A percentile compares a stretch with the other conserved stretches of the same genome.
Conservation (phyloP, 768 basidiomycete genomes). For the Tulasnella sp. region DNA sequence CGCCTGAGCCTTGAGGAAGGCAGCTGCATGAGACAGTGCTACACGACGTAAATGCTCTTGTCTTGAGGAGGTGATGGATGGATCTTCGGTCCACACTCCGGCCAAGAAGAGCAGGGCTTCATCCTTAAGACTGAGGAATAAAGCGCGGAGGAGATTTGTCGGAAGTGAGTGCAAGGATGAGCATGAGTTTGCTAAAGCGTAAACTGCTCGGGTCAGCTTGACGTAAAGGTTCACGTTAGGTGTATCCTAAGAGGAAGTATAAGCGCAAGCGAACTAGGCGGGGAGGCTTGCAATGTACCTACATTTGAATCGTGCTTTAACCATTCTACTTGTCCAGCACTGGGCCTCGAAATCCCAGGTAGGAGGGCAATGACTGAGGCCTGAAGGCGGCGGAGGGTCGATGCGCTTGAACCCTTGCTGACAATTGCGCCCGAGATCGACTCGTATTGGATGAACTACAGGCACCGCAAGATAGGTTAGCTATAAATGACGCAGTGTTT, state of each 20-base stretch:
- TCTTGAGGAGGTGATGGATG: neutral
- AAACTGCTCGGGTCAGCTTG: conserved; percentile 55
- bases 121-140: conserved; percentile 63
- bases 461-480: neutral
- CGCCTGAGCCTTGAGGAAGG: conserved; percentile 71
- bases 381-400: conserved; percentile 51
- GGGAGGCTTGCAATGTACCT: neutral
- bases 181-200: conserved; percentile 56
- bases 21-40: conserved; percentile 65
- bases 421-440: conserved; percentile 45
- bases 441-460: conserved; percentile 41
- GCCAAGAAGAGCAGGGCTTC: conserved; percentile 75
- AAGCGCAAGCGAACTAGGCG: neutral
- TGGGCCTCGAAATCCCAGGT: conserved; percentile 43
- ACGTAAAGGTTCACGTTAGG: conserved; percentile 39
- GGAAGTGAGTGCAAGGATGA: conserved; percentile 44
- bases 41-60: conserved; percentile 36
- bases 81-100: conserved; percentile 46
- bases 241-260: neutral
- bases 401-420: conserved; percentile 52
- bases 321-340: conserved; percentile 44
- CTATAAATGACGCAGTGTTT: conserved; percentile 3
- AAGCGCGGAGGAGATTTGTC: conserved; percentile 46
- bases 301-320: conserved; percentile 29
- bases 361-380: conserved; percentile 48